Evolutionary conservation across 2,329 filamentous ascomycete genomes (phyloP).

Genomic region (Fusarium circinatum): DNA sequence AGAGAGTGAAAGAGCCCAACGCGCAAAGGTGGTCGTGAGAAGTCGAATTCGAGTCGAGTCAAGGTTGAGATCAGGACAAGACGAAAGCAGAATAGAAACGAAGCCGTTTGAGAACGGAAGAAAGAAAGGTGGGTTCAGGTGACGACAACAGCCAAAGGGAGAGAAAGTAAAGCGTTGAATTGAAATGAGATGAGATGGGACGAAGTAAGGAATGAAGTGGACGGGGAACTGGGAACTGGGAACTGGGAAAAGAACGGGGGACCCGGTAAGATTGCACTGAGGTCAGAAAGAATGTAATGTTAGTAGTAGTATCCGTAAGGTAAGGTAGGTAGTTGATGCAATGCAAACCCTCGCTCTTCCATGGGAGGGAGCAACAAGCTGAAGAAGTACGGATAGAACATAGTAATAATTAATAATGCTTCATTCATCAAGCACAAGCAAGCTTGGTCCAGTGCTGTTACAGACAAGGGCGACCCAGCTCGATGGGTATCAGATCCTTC

Average conservation of each 20-base stretch:
- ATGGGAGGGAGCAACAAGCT: conserved; percentile 9
- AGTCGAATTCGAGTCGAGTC: not conserved
- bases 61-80: not conserved
- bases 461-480: conserved; percentile 34
- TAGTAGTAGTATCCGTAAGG: too few relatives aligned
- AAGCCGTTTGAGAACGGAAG: conserved; percentile 25
- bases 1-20: conserved; percentile 37
- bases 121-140: conserved; percentile 24
- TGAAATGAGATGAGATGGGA: conserved; percentile 37
- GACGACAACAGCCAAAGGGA: conserved; percentile 32
- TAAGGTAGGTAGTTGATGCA: not conserved
- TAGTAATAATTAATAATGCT: not conserved
- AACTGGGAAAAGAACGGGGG: conserved; percentile 26
- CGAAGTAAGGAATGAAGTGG: conserved; percentile 28
- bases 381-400: conserved; percentile 6
- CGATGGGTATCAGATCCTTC: conserved; percentile 25
- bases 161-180: conserved; percentile 9
- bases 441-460: not conserved
- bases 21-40: conserved; percentile 21
- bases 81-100: conserved; percentile 30
- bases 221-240: conserved; percentile 1
- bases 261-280: conserved; percentile 33
- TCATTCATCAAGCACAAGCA: not conserved
- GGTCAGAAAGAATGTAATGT: conserved; percentile 31
- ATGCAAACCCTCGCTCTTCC: conserved; percentile 7